Percentiles rank a stretch among this genome's conserved stretches.
Evolutionary conservation across 176 grass and related monocot genomes (phyloP).

Genomic region (Leersia perrieri): DNA sequence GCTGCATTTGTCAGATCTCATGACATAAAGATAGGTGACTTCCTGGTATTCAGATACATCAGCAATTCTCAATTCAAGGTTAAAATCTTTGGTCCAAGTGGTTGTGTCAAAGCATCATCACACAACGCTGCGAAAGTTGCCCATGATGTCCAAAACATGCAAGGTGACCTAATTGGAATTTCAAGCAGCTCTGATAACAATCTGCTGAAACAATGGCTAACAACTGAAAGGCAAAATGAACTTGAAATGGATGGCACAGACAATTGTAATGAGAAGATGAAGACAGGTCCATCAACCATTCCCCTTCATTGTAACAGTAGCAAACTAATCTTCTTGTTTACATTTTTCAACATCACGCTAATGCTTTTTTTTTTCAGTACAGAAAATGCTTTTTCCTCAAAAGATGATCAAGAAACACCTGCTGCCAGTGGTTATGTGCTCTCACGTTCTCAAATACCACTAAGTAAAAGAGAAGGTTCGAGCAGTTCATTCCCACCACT

Average conservation of each 20-base stretch:
- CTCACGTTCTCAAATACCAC: background rate
- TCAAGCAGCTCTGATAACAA: background rate
- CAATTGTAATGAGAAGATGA: background rate
- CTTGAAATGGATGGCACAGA: background rate
- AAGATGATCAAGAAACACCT: background rate
- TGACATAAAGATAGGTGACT: constrained; percentile 31
- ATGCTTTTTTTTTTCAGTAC: background rate
- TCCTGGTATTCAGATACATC: constrained; percentile 44
- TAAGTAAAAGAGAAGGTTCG: constrained; percentile 1
- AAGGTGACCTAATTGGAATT: background rate
- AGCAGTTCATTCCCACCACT: background rate
- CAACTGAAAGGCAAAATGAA: background rate
- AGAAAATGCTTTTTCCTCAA: background rate
- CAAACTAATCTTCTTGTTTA: background rate
- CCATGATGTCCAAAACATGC: background rate
- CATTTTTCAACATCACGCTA: background rate
- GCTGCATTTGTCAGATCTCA: constrained; percentile 38
- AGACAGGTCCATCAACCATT: background rate
- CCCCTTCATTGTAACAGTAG: background rate
- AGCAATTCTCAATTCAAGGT: constrained; percentile 33
- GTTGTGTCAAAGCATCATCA: constrained; percentile 15
- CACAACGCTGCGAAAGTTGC: background rate
- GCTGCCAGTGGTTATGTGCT: background rate
- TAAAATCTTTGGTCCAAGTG: constrained; percentile 33
- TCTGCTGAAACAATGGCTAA: background rate